Evolutionary conservation across 2,329 filamentous ascomycete species (phyloP).

Genomic region (Epichloe baconii): DNA sequence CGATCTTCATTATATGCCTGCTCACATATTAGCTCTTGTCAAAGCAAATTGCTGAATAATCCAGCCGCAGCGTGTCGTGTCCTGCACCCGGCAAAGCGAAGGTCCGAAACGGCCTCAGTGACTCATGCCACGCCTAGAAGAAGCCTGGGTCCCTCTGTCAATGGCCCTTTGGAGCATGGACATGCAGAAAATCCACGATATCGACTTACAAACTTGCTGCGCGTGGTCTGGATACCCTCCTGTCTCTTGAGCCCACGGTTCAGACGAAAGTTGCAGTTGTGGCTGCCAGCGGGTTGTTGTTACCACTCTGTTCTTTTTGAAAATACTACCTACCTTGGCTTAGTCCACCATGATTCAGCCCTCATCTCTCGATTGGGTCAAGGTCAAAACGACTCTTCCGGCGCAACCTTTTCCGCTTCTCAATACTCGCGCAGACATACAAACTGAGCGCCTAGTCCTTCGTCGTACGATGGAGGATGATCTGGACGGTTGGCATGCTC

Average conservation of each 20-base stretch:
- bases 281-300: background rate
- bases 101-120: background rate
- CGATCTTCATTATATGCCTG: too few relatives aligned
- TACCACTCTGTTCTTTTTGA: background rate
- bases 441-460: slow-evolving; percentile 42
- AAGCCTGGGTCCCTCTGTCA: background rate
- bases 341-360: background rate
- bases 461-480: slow-evolving; percentile 38
- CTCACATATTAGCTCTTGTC: background rate
- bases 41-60: background rate
- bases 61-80: background rate
- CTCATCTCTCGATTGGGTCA: slow-evolving; percentile 20
- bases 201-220: too few relatives aligned
- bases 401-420: slow-evolving; percentile 27
- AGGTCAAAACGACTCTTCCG: slow-evolving; percentile 36
- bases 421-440: slow-evolving; percentile 24
- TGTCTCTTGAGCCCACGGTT: background rate
- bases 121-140: background rate
- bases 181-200: too few relatives aligned
- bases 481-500: slow-evolving; percentile 31
- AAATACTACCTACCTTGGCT: background rate
- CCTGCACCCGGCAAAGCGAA: background rate
- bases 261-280: background rate
- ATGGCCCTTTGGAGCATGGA: background rate
- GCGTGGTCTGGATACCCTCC: background rate